Conservation (phyloP, 1,284 basidiomycete genomes). For the Boletus sp. region DNA sequence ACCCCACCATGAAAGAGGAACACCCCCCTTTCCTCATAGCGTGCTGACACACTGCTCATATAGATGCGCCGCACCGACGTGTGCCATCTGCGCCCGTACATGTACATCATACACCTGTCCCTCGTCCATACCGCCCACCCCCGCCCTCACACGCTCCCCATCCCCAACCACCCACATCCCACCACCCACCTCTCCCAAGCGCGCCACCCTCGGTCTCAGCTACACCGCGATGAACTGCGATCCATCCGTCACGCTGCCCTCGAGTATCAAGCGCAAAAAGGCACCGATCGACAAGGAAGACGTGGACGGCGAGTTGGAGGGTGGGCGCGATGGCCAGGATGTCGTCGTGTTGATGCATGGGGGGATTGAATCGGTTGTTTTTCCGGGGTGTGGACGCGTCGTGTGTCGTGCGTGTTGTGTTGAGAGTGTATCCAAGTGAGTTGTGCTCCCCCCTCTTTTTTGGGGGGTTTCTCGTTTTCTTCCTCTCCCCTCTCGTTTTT, state of each 20-base stretch:
- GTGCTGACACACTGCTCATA: not conserved
- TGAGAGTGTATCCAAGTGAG: slow-evolving; percentile 31
- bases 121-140: slow-evolving; percentile 29
- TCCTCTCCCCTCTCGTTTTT: not conserved
- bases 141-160: slow-evolving; percentile 34
- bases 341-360: not conserved
- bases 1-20: no score
- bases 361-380: slow-evolving; percentile 10
- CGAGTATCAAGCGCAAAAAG: slow-evolving; percentile 28
- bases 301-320: not conserved
- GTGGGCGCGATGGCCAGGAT: slow-evolving; percentile 1
- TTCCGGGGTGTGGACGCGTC: slow-evolving; percentile 29
- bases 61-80: slow-evolving; percentile 28
- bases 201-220: slow-evolving; percentile 24
- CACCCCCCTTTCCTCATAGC: no score
- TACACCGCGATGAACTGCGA: slow-evolving; percentile 24
- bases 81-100: slow-evolving; percentile 30
- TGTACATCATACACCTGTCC: slow-evolving; percentile 33
- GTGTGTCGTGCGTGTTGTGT: slow-evolving; percentile 31
- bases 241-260: not conserved
- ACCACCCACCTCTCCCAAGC: slow-evolving; percentile 27
- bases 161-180: slow-evolving; percentile 18
- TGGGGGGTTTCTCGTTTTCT: not conserved
- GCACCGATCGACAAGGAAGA: slow-evolving; percentile 24
- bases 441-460: not conserved